These are phyloP conservation scores for Pseudonitzschia multiseries DNA, from an alignment of 108 stramenopile genomes.

Conservation along the genomic window DNA sequence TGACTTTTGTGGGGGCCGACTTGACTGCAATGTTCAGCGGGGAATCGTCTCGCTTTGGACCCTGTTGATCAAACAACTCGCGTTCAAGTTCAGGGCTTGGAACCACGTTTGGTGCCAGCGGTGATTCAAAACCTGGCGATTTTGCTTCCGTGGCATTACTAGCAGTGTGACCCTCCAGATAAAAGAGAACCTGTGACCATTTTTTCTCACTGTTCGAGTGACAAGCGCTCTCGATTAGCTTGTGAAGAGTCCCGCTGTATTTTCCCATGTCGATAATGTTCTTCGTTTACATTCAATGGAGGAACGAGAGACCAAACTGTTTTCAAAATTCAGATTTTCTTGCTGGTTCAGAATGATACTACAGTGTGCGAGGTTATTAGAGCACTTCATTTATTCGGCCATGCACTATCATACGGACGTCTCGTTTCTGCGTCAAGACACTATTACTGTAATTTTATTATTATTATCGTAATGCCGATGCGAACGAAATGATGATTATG, in stretches of 20 bases:
- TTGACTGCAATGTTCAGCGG: constrained; percentile 37
- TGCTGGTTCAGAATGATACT: too few species aligned
- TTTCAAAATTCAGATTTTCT: too few species aligned
- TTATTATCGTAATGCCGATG: too few species aligned
- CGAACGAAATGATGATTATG: too few species aligned
- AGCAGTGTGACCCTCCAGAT: constrained; percentile 42
- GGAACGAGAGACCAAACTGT: too few species aligned
- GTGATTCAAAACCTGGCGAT: constrained; percentile 42
- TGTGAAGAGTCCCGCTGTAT: constrained; percentile 38
- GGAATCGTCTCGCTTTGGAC: constrained; percentile 35
- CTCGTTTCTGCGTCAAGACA: too few species aligned
- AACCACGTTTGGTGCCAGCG: constrained; percentile 36
- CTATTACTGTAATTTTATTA: too few species aligned
- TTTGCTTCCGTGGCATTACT: constrained; percentile 17
- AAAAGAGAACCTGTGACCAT: constrained; percentile 49
- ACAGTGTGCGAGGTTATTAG: too few species aligned
- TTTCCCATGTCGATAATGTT: constrained; percentile 22
- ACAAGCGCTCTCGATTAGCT: constrained; percentile 33
- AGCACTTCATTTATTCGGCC: too few species aligned
- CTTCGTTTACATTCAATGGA: too few species aligned
- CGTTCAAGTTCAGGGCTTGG: constrained; percentile 39
- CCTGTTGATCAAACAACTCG: constrained; percentile 38
- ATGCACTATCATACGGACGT: too few species aligned
- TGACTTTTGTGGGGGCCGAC: constrained; percentile 36
- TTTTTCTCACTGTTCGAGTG: constrained; percentile 32